Conservation (phyloP, 2,329 filamentous ascomycete species). For the Phymatotrichopsis omnivora region DNA sequence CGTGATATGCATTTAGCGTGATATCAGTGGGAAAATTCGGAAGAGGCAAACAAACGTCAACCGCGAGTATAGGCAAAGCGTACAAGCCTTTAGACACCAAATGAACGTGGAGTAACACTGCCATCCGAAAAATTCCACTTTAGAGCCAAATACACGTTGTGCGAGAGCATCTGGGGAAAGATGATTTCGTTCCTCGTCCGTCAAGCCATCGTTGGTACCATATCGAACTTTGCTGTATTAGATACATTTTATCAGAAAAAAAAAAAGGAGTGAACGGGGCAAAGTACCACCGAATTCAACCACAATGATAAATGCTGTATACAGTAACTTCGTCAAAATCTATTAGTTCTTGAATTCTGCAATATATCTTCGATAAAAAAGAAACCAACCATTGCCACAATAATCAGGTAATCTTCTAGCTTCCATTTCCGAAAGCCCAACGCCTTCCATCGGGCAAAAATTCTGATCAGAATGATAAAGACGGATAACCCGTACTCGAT, state of each 20-base stretch:
- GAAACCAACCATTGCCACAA: constrained; percentile 43
- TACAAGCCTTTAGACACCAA: constrained; percentile 46
- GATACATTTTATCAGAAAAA: no score
- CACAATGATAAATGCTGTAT: no score
- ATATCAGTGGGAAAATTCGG: not conserved
- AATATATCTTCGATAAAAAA: not conserved
- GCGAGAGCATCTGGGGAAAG: constrained; percentile 41
- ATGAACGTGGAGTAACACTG: constrained; percentile 44
- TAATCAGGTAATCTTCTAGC: constrained; percentile 51
- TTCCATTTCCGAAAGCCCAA: constrained; percentile 45
- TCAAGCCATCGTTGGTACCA: constrained; percentile 50
- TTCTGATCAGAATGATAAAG: constrained; percentile 43
- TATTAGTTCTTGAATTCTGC: not conserved
- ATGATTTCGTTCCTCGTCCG: constrained; percentile 40
- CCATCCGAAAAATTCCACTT: constrained; percentile 47
- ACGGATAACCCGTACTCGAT: constrained; percentile 44
- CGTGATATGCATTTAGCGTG: not conserved
- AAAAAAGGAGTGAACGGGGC: no score
- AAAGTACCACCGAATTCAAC: no score
- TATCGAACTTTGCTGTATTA: not conserved
- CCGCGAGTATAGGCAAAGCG: constrained; percentile 48
- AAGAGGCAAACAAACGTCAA: constrained; percentile 38
- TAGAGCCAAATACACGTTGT: constrained; percentile 46
- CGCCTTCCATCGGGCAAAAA: constrained; percentile 41
- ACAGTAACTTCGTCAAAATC: not conserved